A percentile compares a stretch with the other conserved stretches of the same genome.
Conservation (phyloP, 345 rosid genomes). For the Salix exigua region DNA sequence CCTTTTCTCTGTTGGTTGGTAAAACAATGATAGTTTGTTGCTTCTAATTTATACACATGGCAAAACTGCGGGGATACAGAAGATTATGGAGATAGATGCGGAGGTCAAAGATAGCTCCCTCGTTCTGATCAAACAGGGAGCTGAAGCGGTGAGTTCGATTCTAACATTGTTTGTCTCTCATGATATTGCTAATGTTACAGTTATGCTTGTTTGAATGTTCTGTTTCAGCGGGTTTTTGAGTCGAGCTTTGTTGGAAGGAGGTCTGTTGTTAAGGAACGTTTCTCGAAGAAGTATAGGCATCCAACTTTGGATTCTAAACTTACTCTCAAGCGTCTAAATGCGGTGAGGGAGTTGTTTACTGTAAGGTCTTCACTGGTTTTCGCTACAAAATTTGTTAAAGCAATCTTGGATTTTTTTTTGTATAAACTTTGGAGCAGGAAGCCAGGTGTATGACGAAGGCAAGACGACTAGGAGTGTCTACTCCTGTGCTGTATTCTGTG, state of each 20-base stretch:
- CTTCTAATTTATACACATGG: background rate
- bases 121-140: constrained; percentile 30
- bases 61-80: background rate
- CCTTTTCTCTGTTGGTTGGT: too few species aligned
- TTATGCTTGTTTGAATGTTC: background rate
- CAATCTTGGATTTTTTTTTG: background rate
- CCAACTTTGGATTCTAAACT: constrained; percentile 82
- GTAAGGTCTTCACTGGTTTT: background rate
- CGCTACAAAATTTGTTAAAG: background rate
- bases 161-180: background rate
- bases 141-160: constrained; percentile 27
- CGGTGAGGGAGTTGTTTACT: constrained; percentile 51
- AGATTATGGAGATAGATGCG: constrained; percentile 11
- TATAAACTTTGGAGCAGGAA: constrained; percentile 41
- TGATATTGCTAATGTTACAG: too few species aligned
- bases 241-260: constrained; percentile 69
- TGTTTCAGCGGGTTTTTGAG: constrained; percentile 72
- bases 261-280: constrained; percentile 75
- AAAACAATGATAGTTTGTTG: background rate
- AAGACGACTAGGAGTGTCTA: constrained; percentile 74
- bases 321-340: constrained; percentile 77
- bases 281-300: constrained; percentile 95
- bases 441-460: constrained; percentile 98
- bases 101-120: constrained; percentile 18
- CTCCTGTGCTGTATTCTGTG: constrained; percentile 72